A percentile compares a stretch with the other conserved stretches of the same genome.
These are phyloP conservation scores for Tylopilus cervinicoccineus DNA, from an alignment of 768 basidiomycete genomes.

Conservation along the genomic window DNA sequence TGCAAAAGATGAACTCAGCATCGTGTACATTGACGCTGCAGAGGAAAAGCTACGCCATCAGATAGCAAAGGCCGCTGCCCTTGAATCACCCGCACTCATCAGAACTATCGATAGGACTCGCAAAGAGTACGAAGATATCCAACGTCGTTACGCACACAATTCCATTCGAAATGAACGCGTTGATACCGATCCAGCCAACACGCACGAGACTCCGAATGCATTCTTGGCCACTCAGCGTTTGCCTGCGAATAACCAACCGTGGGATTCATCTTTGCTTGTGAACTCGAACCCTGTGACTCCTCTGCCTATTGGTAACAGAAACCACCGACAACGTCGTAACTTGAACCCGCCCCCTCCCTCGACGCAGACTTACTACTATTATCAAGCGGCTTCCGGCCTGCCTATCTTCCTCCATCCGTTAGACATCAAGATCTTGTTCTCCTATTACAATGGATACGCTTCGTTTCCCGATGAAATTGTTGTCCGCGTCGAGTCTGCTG, in stretches of 20 bases:
- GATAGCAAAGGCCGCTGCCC: conserved; percentile 70
- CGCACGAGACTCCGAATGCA: conserved; percentile 52
- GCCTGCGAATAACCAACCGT: conserved; percentile 9
- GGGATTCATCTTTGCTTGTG: neutral
- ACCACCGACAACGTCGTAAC: conserved; percentile 64
- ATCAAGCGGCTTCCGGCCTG: conserved; percentile 89
- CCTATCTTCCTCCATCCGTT: conserved; percentile 93
- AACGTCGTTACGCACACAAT: conserved; percentile 32
- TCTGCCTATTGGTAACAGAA: conserved; percentile 32
- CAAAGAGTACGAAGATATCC: conserved; percentile 54
- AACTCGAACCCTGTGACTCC: conserved; percentile 2
- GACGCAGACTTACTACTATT: conserved; percentile 91
- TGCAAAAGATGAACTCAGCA: conserved; percentile 71
- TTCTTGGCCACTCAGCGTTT: conserved; percentile 46
- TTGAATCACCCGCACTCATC: conserved; percentile 66
- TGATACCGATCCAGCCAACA: conserved; percentile 8
- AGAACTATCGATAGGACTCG: conserved; percentile 59
- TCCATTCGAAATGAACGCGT: conserved; percentile 21
- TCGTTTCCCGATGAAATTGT: conserved; percentile 81
- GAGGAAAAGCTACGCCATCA: conserved; percentile 73
- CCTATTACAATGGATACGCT: conserved; percentile 77
- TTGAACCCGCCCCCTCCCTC: conserved; percentile 84
- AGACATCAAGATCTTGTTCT: conserved; percentile 88
- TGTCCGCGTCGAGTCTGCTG: conserved; percentile 72
- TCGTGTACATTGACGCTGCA: conserved; percentile 78